Evolutionary conservation across 1,139 yeast genomes (phyloP).

Genomic region (Scheffersomyces insectosa): DNA sequence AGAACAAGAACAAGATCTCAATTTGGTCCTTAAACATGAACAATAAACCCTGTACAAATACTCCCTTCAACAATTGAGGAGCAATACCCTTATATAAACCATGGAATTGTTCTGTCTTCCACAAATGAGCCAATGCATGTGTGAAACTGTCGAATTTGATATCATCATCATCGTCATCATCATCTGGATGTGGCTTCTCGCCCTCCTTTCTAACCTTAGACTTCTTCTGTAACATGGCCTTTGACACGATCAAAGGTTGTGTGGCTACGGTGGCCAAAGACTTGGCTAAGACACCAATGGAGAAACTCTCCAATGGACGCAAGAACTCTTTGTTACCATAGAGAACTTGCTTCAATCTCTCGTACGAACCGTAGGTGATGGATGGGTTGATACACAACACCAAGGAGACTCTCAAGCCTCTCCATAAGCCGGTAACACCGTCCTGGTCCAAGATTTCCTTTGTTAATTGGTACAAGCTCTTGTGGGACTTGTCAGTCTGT

Average conservation of each 20-base stretch:
- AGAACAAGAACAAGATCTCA: constrained; percentile 43
- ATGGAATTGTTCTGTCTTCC: constrained; percentile 48
- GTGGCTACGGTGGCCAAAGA: constrained; percentile 78
- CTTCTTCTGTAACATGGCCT: constrained; percentile 74
- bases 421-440: constrained; percentile 77
- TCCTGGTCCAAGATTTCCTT: constrained; percentile 63
- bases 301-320: constrained; percentile 67
- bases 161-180: constrained; percentile 32
- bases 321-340: constrained; percentile 50
- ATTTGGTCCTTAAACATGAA: constrained; percentile 81
- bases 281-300: constrained; percentile 78
- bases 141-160: constrained; percentile 50
- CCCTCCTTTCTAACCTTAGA: constrained; percentile 20
- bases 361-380: constrained; percentile 83
- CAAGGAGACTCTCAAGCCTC: constrained; percentile 78
- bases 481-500: constrained; percentile 57
- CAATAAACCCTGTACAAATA: constrained; percentile 80
- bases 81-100: constrained; percentile 77
- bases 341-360: constrained; percentile 60
- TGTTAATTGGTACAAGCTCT: constrained; percentile 48
- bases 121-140: constrained; percentile 51
- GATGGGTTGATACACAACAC: constrained; percentile 83
- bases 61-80: constrained; percentile 82
- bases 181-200: constrained; percentile 11
- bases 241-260: constrained; percentile 83